These are phyloP conservation scores for Hericium alpestre DNA, from an alignment of 768 basidiomycete genomes.

Conservation along the genomic window DNA sequence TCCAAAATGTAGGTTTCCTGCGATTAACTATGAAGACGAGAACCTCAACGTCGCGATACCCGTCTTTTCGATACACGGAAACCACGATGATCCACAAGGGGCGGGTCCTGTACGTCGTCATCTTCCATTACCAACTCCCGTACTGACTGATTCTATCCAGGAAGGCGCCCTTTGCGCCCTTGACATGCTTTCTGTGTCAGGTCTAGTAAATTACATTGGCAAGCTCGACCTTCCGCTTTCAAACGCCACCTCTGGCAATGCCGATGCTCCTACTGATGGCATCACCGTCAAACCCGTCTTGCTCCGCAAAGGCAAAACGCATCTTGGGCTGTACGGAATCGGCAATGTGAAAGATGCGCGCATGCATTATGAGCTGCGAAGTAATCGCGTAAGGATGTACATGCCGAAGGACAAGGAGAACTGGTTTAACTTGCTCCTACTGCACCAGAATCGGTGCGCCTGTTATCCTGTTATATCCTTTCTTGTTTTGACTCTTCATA, in stretches of 20 bases:
- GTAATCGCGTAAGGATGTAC: conserved; percentile 92
- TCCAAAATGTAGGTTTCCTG: conserved; percentile 62
- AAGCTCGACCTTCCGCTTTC: conserved; percentile 80
- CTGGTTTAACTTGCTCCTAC: conserved; percentile 90
- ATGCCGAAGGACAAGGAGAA: conserved; percentile 84
- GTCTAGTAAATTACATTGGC: conserved; percentile 95
- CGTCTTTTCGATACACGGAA: conserved; percentile 97
- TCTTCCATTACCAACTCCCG: background rate
- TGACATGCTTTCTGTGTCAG: conserved; percentile 88
- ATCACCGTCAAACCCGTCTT: conserved; percentile 87
- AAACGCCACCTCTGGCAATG: background rate
- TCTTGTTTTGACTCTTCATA: background rate
- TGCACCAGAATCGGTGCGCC: conserved; percentile 91
- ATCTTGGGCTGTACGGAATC: conserved; percentile 88
- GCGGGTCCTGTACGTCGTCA: conserved; percentile 63
- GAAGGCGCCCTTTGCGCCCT: conserved; percentile 93
- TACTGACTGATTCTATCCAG: conserved; percentile 26
- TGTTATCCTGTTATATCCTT: background rate
- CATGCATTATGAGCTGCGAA: conserved; percentile 92
- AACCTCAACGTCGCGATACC: conserved; percentile 95
- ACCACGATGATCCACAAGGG: conserved; percentile 98
- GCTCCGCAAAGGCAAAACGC: conserved; percentile 75
- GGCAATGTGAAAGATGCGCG: conserved; percentile 95
- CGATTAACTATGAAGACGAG: conserved; percentile 92
- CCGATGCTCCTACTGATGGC: conserved; percentile 62